Conservation (phyloP, 495 filamentous ascomycete species). For the Staphylotrichum tortipilum region DNA sequence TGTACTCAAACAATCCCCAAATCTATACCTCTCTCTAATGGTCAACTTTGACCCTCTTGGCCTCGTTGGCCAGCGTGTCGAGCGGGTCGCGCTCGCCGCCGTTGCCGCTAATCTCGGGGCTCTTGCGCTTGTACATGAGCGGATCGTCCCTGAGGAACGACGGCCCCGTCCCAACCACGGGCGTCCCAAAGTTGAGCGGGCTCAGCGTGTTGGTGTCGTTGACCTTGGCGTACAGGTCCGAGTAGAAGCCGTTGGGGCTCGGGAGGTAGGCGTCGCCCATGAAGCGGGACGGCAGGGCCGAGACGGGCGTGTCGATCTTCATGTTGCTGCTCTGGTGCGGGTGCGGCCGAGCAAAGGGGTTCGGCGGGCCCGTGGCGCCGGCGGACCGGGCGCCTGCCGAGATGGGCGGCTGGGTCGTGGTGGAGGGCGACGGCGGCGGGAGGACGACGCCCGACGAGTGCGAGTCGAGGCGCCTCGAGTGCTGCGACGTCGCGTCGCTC, state of each 20-base stretch:
- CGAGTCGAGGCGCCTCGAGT: conserved; percentile 40
- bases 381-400: too few species aligned
- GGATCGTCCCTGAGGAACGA: conserved; percentile 54
- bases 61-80: conserved; percentile 29
- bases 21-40: conserved; percentile 4
- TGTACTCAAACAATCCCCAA: neutral
- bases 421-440: conserved; percentile 83
- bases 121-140: conserved; percentile 36
- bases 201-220: conserved; percentile 74
- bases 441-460: conserved; percentile 62
- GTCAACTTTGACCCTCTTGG: conserved; percentile 39
- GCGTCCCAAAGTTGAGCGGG: conserved; percentile 85
- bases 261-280: conserved; percentile 76
- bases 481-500: conserved; percentile 37
- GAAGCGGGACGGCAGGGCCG: conserved; percentile 88
- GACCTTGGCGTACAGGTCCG: conserved; percentile 70
- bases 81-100: conserved; percentile 26
- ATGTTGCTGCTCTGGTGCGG: conserved; percentile 57
- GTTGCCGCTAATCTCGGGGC: conserved; percentile 34
- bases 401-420: conserved; percentile 73
- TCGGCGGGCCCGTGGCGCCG: conserved; percentile 87
- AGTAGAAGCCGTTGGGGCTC: conserved; percentile 82
- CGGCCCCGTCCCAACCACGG: conserved; percentile 61
- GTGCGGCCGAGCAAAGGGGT: conserved; percentile 83
- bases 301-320: conserved; percentile 92